phyloP scores from a whole-genome alignment of 2,329 filamentous ascomycete genomes.

The Venturia asperata region DNA sequence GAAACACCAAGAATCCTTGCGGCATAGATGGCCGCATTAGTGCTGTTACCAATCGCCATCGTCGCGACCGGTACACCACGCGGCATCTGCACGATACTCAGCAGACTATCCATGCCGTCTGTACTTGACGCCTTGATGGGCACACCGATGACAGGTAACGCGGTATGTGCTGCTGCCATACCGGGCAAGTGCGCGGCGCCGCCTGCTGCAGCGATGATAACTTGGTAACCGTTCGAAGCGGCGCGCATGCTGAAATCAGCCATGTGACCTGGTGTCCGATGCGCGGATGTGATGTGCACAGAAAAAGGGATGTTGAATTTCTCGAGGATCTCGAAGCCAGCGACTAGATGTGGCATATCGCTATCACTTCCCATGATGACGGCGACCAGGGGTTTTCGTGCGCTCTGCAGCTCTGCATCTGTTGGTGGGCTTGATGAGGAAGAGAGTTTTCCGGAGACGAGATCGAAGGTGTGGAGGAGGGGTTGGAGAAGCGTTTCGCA shows the following conservation, averaged over 20 bases:
- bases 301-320: slow-evolving; percentile 67
- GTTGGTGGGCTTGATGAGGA: slow-evolving; percentile 39
- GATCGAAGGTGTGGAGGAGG: slow-evolving; percentile 59
- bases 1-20: slow-evolving; percentile 39
- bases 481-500: slow-evolving; percentile 62
- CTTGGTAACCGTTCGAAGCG: slow-evolving; percentile 32
- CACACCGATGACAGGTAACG: slow-evolving; percentile 45
- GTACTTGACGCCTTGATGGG: slow-evolving; percentile 44
- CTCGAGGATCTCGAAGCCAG: slow-evolving; percentile 58
- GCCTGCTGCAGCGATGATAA: slow-evolving; percentile 44
- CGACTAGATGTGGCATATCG: slow-evolving; percentile 61
- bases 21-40: slow-evolving; percentile 42
- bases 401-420: slow-evolving; percentile 13
- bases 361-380: slow-evolving; percentile 82
- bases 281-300: slow-evolving; percentile 68
- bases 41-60: slow-evolving; percentile 41
- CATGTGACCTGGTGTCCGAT: slow-evolving; percentile 45
- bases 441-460: slow-evolving; percentile 44
- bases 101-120: slow-evolving; percentile 44
- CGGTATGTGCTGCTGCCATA: slow-evolving; percentile 45
- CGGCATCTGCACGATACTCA: slow-evolving; percentile 48
- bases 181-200: slow-evolving; percentile 47
- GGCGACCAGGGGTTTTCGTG: slow-evolving; percentile 53
- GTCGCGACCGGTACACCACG: slow-evolving; percentile 39
- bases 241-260: slow-evolving; percentile 39